Conservation (phyloP, 1,284 basidiomycete genomes). For the Cronartium ribicola region DNA sequence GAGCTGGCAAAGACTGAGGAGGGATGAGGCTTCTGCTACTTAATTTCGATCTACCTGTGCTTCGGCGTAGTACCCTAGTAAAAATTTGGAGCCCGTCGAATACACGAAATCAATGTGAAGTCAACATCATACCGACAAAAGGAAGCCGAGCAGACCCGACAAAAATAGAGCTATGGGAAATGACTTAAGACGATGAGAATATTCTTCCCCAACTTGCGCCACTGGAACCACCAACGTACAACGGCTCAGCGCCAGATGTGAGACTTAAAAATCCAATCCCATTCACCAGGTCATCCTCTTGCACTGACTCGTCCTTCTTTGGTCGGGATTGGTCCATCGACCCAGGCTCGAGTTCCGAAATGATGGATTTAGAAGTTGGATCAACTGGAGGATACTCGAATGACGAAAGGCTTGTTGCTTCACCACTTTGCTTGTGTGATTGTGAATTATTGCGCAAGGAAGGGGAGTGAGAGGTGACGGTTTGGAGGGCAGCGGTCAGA, state of each 20-base stretch:
- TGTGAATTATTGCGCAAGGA: neutral
- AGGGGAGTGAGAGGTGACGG: constrained; percentile 5
- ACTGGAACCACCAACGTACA: constrained; percentile 38
- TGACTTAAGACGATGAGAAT: constrained; percentile 37
- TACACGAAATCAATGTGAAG: constrained; percentile 8
- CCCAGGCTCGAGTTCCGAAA: neutral
- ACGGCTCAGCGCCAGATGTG: constrained; percentile 33
- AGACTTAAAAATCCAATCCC: constrained; percentile 29
- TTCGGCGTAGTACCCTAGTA: constrained; percentile 16
- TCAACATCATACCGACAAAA: neutral
- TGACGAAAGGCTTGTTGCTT: neutral
- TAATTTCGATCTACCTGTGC: constrained; percentile 17
- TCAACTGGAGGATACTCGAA: too few relatives aligned
- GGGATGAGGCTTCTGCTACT: constrained; percentile 20
- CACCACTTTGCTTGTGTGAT: neutral
- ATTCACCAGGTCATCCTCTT: constrained; percentile 27
- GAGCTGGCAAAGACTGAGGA: constrained; percentile 6
- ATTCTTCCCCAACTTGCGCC: constrained; percentile 34
- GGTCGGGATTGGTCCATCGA: neutral
- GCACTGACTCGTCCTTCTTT: constrained; percentile 9
- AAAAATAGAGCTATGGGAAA: neutral
- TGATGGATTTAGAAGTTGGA: too few relatives aligned
- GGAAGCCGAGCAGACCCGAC: neutral
- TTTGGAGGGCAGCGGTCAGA: constrained; percentile 20
- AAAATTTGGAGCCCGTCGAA: neutral